phyloP scores from a whole-genome alignment of 2,329 filamentous ascomycete species.

The Myrmaecium sp. region DNA sequence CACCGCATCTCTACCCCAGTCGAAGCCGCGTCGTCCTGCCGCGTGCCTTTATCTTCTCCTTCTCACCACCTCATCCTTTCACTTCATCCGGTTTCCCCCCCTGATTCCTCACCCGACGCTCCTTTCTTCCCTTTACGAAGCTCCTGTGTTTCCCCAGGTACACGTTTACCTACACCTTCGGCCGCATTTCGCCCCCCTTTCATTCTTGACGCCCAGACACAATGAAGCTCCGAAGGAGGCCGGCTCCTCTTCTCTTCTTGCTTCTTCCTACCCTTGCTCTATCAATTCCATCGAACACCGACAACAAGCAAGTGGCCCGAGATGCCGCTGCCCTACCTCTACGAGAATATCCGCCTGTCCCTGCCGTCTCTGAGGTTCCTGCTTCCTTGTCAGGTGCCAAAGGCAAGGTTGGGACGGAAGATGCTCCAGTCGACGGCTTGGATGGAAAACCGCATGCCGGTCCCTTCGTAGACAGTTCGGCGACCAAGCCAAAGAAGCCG shows the following conservation, averaged over 20 bases:
- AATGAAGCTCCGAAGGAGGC: slow-evolving; percentile 43
- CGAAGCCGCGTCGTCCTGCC: too few relatives aligned
- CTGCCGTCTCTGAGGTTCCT: slow-evolving; percentile 8
- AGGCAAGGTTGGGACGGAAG: slow-evolving; percentile 41
- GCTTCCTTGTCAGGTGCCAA: slow-evolving; percentile 13
- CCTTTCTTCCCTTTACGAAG: too few relatives aligned
- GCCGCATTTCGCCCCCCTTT: too few relatives aligned
- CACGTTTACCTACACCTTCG: too few relatives aligned
- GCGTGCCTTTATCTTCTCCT: too few relatives aligned
- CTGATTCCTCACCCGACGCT: too few relatives aligned
- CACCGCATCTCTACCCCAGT: too few relatives aligned
- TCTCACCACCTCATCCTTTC: too few relatives aligned
- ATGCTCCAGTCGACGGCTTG: slow-evolving; percentile 78
- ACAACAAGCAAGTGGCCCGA: slow-evolving; percentile 13
- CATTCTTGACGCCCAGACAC: slow-evolving; percentile 9
- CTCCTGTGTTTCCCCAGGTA: too few relatives aligned
- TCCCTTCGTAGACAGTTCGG: slow-evolving; percentile 48
- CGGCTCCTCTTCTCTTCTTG: slow-evolving; percentile 42
- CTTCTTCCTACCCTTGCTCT: slow-evolving; percentile 40
- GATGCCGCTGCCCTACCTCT: slow-evolving; percentile 10
- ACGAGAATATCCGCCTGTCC: slow-evolving; percentile 10
- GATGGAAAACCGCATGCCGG: slow-evolving; percentile 89
- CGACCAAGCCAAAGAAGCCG: slow-evolving; percentile 14
- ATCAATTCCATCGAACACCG: slow-evolving; percentile 20
- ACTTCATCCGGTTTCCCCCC: too few relatives aligned